Percentiles rank a stretch among this genome's conserved stretches.
Conservation (phyloP, 768 basidiomycete species). For the Saitozyma sp. region DNA sequence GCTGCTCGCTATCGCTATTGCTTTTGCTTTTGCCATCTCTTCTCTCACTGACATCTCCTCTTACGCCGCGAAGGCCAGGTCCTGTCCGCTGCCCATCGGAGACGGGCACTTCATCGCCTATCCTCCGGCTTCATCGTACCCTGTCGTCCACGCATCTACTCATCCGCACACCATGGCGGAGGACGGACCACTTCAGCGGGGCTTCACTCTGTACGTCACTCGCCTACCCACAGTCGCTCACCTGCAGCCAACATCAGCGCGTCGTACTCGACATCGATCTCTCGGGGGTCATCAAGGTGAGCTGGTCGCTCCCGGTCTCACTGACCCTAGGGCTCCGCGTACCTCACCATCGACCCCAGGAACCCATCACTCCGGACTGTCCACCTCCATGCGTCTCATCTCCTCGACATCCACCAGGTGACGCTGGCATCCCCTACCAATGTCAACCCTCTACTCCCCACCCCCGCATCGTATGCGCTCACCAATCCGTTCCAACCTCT, state of each 20-base stretch:
- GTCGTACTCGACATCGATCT: slow-evolving; percentile 1
- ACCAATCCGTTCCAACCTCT: slow-evolving; percentile 60
- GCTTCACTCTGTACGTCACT: too few species aligned
- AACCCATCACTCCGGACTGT: slow-evolving; percentile 76
- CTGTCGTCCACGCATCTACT: too few species aligned
- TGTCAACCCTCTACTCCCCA: slow-evolving; percentile 33
- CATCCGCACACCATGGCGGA: too few species aligned
- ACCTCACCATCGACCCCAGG: slow-evolving; percentile 82
- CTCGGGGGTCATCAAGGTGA: slow-evolving; percentile 8
- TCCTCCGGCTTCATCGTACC: too few species aligned
- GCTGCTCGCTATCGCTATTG: too few species aligned
- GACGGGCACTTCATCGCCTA: too few species aligned
- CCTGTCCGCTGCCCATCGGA: too few species aligned
- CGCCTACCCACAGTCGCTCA: too few species aligned
- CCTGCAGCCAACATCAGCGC: slow-evolving; percentile 55
- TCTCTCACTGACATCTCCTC: too few species aligned
- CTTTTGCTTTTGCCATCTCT: too few species aligned
- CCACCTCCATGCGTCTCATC: slow-evolving; percentile 64
- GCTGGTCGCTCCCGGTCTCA: neutral
- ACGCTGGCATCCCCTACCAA: slow-evolving; percentile 41
- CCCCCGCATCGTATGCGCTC: slow-evolving; percentile 39
- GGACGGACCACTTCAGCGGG: too few species aligned
- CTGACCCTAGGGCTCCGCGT: slow-evolving; percentile 68
- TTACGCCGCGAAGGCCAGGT: too few species aligned
- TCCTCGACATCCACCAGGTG: slow-evolving; percentile 33